Evolutionary conservation across 1,139 yeast species (phyloP).

Genomic region (Kodamaea suecica): DNA sequence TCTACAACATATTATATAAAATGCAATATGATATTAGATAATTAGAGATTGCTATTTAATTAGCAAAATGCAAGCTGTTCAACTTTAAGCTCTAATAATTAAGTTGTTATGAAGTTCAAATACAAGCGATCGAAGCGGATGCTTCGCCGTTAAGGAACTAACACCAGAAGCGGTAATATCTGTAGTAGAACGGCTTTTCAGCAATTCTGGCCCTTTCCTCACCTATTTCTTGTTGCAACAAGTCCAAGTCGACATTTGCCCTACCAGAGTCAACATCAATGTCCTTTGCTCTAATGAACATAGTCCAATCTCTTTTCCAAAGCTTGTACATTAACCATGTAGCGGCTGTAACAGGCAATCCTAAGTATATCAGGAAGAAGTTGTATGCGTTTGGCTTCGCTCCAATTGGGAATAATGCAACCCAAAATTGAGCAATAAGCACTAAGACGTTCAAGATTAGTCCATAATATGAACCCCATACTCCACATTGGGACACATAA

Average conservation of each 20-base stretch:
- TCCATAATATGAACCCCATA: conserved; percentile 68
- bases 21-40: no score
- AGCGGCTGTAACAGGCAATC: conserved; percentile 56
- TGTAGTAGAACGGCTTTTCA: conserved; percentile 19
- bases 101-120: no score
- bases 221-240: conserved; percentile 21
- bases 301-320: conserved; percentile 51
- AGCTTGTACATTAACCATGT: conserved; percentile 58
- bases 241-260: conserved; percentile 23
- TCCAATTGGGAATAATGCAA: conserved; percentile 68
- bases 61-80: no score
- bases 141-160: no score
- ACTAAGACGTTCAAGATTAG: conserved; percentile 58
- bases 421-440: conserved; percentile 78
- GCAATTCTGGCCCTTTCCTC: conserved; percentile 20
- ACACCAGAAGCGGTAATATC: conserved; percentile 22
- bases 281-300: conserved; percentile 21
- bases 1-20: no score
- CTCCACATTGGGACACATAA: conserved; percentile 66
- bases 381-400: conserved; percentile 50
- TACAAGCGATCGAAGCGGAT: no score
- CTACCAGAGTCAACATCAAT: conserved; percentile 26
- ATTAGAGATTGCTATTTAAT: no score
- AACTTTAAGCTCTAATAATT: no score
- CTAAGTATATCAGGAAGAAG: conserved; percentile 62